Percentiles rank a stretch among this genome's conserved stretches.
Conservation (phyloP, 768 basidiomycete genomes). For the Mycena galopus region DNA sequence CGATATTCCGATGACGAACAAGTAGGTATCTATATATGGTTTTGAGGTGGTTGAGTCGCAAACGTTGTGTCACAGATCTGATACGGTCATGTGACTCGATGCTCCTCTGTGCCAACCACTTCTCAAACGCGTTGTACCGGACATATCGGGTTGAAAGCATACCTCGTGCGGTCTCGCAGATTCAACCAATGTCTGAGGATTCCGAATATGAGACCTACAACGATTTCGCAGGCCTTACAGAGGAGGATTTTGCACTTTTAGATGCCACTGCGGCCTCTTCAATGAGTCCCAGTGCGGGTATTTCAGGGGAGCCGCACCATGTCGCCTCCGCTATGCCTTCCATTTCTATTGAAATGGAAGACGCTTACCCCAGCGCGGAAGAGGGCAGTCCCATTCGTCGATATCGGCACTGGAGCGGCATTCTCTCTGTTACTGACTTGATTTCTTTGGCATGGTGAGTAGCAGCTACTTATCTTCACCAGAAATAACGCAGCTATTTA, state of each 20-base stretch:
- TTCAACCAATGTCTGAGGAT: slow-evolving; percentile 45
- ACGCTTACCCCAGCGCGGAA: neutral
- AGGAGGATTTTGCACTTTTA: slow-evolving; percentile 65
- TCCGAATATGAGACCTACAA: slow-evolving; percentile 61
- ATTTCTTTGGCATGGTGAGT: slow-evolving; percentile 72
- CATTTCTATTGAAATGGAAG: slow-evolving; percentile 52
- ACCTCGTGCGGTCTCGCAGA: no score
- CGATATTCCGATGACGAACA: no score
- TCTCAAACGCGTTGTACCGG: no score
- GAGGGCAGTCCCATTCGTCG: slow-evolving; percentile 52
- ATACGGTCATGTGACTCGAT: neutral
- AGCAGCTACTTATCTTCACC: no score
- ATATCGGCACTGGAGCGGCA: slow-evolving; percentile 57
- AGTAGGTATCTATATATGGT: no score
- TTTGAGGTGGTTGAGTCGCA: no score
- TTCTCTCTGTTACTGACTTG: slow-evolving; percentile 74
- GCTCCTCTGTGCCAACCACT: no score
- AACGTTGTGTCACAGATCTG: neutral
- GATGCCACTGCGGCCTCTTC: slow-evolving; percentile 51
- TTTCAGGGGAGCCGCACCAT: neutral
- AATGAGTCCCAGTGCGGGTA: slow-evolving; percentile 3
- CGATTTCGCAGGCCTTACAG: slow-evolving; percentile 68
- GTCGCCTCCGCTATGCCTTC: slow-evolving; percentile 43
- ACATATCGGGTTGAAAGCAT: no score
- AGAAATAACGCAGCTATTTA: no score